Conservation (phyloP, 306 rosid genomes). For the Comarum palustre region DNA sequence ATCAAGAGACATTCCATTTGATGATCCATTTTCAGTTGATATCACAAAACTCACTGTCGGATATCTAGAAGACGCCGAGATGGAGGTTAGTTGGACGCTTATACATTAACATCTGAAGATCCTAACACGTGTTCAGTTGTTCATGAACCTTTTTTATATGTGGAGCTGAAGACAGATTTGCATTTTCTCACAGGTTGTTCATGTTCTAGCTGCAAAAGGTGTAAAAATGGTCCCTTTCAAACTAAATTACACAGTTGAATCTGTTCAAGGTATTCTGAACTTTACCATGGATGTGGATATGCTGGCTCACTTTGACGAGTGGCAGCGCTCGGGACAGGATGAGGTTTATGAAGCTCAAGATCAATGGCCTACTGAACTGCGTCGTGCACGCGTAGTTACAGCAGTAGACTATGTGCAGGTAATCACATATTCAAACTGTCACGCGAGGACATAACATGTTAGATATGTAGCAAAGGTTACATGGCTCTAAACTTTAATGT, state of each 20-base stretch:
- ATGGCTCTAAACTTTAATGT: not conserved
- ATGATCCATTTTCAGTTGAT: slow-evolving; percentile 68
- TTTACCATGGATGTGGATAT: slow-evolving; percentile 87
- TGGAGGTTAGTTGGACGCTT: slow-evolving; percentile 47
- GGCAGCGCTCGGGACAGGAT: slow-evolving; percentile 72
- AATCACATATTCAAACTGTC: not conserved
- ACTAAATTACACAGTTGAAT: slow-evolving; percentile 64
- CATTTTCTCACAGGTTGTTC: slow-evolving; percentile 45
- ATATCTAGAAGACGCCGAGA: slow-evolving; percentile 78
- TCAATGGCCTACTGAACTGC: slow-evolving; percentile 71
- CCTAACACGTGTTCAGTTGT: not conserved
- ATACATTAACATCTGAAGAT: not conserved
- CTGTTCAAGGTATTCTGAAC: slow-evolving; percentile 78
- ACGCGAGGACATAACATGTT: not conserved
- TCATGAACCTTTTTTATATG: not conserved
- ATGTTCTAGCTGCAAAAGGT: slow-evolving; percentile 57
- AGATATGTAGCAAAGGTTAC: not conserved
- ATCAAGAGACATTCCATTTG: slow-evolving; percentile 53
- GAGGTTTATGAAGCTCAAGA: slow-evolving; percentile 71
- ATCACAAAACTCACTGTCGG: slow-evolving; percentile 67
- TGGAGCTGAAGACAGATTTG: not conserved
- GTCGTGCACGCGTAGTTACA: slow-evolving; percentile 58
- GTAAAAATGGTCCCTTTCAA: slow-evolving; percentile 71
- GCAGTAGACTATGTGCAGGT: slow-evolving; percentile 86
- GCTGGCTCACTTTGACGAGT: slow-evolving; percentile 78